Conservation (phyloP, 202 grass and related monocot species). For the Panicum virgatum region DNA sequence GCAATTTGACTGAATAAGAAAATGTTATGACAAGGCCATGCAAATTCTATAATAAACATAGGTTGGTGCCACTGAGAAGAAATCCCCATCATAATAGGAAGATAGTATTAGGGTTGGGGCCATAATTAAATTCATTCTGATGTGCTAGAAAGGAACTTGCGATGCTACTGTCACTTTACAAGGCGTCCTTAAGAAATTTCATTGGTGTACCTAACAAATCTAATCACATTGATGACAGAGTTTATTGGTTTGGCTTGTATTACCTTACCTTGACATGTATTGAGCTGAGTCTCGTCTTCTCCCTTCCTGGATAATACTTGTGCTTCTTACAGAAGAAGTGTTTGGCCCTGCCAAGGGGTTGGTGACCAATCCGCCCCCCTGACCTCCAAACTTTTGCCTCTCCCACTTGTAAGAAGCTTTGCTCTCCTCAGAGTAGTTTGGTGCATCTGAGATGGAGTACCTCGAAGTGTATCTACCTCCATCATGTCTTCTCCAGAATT, state of each 20-base stretch:
- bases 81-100: conserved; percentile 2
- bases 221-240: background rate
- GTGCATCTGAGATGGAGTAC: conserved; percentile 50
- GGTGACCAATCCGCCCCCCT: conserved; percentile 62
- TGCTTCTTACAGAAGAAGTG: conserved; percentile 28
- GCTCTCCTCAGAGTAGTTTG: conserved; percentile 52
- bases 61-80: background rate
- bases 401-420: conserved; percentile 64
- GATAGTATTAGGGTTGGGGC: background rate
- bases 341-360: conserved; percentile 80
- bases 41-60: conserved; percentile 7
- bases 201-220: conserved; percentile 36
- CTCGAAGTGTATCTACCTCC: conserved; percentile 63
- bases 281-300: conserved; percentile 55
- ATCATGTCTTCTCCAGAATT: conserved; percentile 87
- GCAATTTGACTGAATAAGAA: background rate
- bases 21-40: background rate
- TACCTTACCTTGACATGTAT: conserved; percentile 60
- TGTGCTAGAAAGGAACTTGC: conserved; percentile 24
- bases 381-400: conserved; percentile 61
- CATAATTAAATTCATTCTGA: conserved; percentile 6
- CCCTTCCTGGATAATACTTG: conserved; percentile 35
- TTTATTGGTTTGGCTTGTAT: background rate
- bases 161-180: conserved; percentile 24
- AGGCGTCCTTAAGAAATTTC: conserved; percentile 35